Base-by-base conservation (phyloP, 2,329 filamentous ascomycete genomes). In the Neofusicoccum laricinum region DNA sequence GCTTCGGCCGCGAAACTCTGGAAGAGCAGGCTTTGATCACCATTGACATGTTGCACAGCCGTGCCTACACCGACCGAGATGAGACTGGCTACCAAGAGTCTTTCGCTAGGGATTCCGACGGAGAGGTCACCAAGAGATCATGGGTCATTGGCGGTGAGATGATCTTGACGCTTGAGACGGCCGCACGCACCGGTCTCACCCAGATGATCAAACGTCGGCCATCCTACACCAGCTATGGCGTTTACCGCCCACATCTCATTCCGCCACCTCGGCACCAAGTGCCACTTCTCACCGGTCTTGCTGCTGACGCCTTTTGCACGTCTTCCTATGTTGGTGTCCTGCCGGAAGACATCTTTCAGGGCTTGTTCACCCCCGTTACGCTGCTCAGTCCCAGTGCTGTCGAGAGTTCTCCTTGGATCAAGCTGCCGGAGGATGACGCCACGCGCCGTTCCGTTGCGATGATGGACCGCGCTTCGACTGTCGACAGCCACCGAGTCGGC, bases 21-120 rank as follows among this genome's bases (percentile, higher is more conserved):
- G 94, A 98, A 73, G 94, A 99, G 75, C 94, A 97, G 76, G 94
- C 93, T 4, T 86, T 96, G 69, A 93, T 96, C 38, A 95, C 95
- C 8, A 88, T 98, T 63, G 95, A 99, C 75, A 92, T 98, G 77
- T 93, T 97, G 90, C 92, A 95, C 73, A 85, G 93, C 71, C 90
- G 93, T 17, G 88, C 92, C 1, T 97, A 90, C 73, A 92, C 92
- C 0, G 92, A 97, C 73, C 85, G 92, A 38, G 91, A 93, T 66
- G 91, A 96, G 71, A 92, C 89, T 7, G 82, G 81, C 1, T 83
- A 86, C 14, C 86, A 91, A 65, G 82, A 85, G 1, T 80, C 84
- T n/a, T 92, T 92, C 70, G 88, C 85, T 0, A 76, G 84, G 50
- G 82, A 86, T 36, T 79, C 83, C 10, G 90, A 90, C 73, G 89